Base-by-base conservation (phyloP, 306 rosid species). In the Trifolium subterraneum region DNA sequence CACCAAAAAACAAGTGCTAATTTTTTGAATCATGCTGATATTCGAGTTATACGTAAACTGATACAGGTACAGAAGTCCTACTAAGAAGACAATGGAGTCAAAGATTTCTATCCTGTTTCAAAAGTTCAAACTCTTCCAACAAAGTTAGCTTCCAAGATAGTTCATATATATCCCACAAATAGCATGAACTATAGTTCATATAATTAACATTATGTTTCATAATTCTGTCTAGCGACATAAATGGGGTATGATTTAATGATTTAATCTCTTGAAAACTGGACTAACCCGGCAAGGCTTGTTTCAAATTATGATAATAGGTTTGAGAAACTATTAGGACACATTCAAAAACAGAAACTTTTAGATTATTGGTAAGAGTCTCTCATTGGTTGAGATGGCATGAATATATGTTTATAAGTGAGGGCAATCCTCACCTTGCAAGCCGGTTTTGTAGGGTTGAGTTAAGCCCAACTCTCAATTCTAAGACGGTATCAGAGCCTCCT, bases 191-290 rank as follows among this genome's bases (percentile, higher is more conserved):
- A n/a, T 50, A 4, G 4, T 50, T 50, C 56, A 10, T 41, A 41
- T 65, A 65, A 41, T 19, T 18, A 38, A 18, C 5, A 3, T 38
- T 1, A 12, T 7, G 2, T 65, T 65, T 39, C 19, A 22, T 11
- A 65, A 65, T 65, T 14, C 16, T 41, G 33, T 12, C 36, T 41
- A 65, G 54, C 54, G 33, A 65, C 23, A 41, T 20, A 65, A 65
- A 38, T 41, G 36, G 54, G 42, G 15, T 65, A 6, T 13, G 35
- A 47, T 51, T 51, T 51, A 45, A 66, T 42, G 56, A 66, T 25
- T 38, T 22, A 23, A 66, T 66, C 38, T 65, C 36, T 12, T 20
- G 36, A 41, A 65, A 63, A 62, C 14, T 63, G 68, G 29, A 63
- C 68, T 63, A 36, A 25, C 47, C 19, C 51, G 41, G 35, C 39